Base-by-base conservation (phyloP, 2,329 filamentous ascomycete species). In the Arthrobotrys conoides region DNA sequence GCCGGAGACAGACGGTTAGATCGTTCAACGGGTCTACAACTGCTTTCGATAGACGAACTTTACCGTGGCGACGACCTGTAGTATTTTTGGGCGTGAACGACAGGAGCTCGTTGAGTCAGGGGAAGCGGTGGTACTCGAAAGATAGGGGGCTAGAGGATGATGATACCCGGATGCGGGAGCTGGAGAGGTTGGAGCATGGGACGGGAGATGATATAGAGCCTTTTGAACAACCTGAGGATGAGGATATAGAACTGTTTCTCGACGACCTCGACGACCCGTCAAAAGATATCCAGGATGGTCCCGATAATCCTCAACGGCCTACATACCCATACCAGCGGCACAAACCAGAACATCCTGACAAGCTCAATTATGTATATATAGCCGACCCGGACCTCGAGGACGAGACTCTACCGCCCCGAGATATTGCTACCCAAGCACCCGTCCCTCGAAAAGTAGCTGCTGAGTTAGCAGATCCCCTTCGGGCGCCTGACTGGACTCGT, bases 1-100 rank as follows among this genome's bases (percentile, higher is more conserved):
- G 51, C 53, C 71, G 55, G 36, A 46, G 48, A 61, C 63, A 61
- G 18, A 61, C 61, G 18, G 38, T 53, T 46, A 18, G 70, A 61
- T 59, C 70, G 24, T 61, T 61, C 51, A 61, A 61, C 30, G 24
- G 51, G 18, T 44, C 49, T 22, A 44, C 30, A 2, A 24, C 70
- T 8, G 16, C 57, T 12, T 24, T 61, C 20, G 57, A 44, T 24
- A 61, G 36, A 27, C 18, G 33, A 33, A n/a, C 57, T 9, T 44
- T 44, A 36, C 12, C 57, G 22, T 61, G 57, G 57, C 18, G 36
- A 20, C 33, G 57, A n/a, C 36, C 57, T 41, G 57, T 61, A 24
- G 20, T 61, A 30, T 61, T 61, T n/a, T 44, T 61, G 14, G 57
- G 57, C 3, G 57, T 61, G 14, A 61, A 44, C 36, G 22, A 61